phyloP scores from a whole-genome alignment of 1,284 basidiomycete genomes.

The Cryptococcus depauperatus region DNA sequence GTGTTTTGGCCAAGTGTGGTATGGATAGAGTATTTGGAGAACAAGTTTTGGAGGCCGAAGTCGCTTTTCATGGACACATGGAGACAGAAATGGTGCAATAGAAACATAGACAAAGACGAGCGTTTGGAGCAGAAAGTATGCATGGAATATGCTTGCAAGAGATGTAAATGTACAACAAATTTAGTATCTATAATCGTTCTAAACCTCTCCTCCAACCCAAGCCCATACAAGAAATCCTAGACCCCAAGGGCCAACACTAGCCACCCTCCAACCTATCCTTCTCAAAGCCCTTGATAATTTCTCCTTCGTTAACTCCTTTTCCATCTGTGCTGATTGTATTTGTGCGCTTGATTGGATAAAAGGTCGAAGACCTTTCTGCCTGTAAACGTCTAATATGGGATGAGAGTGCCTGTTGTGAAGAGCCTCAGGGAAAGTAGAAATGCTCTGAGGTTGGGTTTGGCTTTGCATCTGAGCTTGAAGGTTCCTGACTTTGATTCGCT shows the following conservation, averaged over 20 bases:
- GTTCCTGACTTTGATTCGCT: not conserved
- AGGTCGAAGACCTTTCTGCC: conserved; percentile 20
- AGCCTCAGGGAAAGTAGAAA: not conserved
- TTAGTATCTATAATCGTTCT: not conserved
- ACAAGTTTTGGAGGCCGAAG: conserved; percentile 29
- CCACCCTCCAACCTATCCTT: conserved; percentile 37
- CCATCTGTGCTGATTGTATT: not conserved
- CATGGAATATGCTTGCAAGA: conserved; percentile 4
- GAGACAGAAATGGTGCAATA: conserved; percentile 2
- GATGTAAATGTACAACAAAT: not conserved
- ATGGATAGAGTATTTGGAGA: conserved; percentile 38
- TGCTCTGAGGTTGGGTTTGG: not conserved
- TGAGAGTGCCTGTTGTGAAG: not conserved
- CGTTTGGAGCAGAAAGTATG: too few species aligned
- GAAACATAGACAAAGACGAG: not conserved
- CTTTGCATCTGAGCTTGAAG: not conserved
- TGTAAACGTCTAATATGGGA: conserved; percentile 19
- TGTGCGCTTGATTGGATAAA: conserved; percentile 23
- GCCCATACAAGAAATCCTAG: conserved; percentile 44
- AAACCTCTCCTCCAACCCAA: conserved; percentile 44
- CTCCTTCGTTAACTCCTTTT: conserved; percentile 4
- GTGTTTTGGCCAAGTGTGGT: conserved; percentile 33
- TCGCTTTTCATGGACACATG: conserved; percentile 15
- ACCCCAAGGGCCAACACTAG: conserved; percentile 43
- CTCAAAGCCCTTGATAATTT: conserved; percentile 13